Base-by-base conservation (phyloP, 352 stramenopile genomes). In the Phytophthora sojae region DNA sequence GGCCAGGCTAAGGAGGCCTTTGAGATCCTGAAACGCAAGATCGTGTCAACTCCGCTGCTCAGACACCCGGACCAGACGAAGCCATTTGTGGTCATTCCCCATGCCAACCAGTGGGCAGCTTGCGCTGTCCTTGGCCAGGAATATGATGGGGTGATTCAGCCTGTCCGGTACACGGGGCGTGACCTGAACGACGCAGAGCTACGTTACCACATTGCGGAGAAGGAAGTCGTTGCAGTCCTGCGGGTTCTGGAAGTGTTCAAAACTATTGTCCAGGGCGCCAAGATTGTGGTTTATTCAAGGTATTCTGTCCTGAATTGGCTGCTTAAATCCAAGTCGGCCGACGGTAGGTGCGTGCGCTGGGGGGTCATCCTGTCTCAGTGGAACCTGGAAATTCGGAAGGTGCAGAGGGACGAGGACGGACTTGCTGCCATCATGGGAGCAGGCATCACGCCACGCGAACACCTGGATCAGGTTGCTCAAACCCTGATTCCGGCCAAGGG, bases 301-400 rank as follows among this genome's bases (percentile, higher is more conserved):
- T 39, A 61, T 15, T 52, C 55, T 4, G 55, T 61, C 4, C 37
- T 61, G 11, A 61, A 25, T 9, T 61, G 55, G 55, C 4, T 61
- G 19, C 6, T 61, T 0, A 19, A 25, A 21, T 61, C 55, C 6
- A 61, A 61, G 37, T 17, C 55, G 0, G 35, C 35, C 6, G 55
- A 52, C 15, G 37, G 55, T 2, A n/a, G 37, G 3, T 61, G 19
- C 17, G 52, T 58, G 0, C 52, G 45, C n/a, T 45, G 17, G 52
- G 52, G 52, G 2, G 29, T 58, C 29, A 26, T 30, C 2, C 14
- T 60, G 2, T 60, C 54, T 4, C 54, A 50, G 6, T 51, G 32
- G 32, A 44, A 51, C 21, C 12, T 61, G 12, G 37, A 61, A 39
- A 21, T 52, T 1, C 21, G 37, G 14, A 61, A 61, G 37, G 55